These are phyloP conservation scores for Cryphonectria japonica DNA, from an alignment of 2,329 filamentous ascomycete species.

Conservation along the genomic window DNA sequence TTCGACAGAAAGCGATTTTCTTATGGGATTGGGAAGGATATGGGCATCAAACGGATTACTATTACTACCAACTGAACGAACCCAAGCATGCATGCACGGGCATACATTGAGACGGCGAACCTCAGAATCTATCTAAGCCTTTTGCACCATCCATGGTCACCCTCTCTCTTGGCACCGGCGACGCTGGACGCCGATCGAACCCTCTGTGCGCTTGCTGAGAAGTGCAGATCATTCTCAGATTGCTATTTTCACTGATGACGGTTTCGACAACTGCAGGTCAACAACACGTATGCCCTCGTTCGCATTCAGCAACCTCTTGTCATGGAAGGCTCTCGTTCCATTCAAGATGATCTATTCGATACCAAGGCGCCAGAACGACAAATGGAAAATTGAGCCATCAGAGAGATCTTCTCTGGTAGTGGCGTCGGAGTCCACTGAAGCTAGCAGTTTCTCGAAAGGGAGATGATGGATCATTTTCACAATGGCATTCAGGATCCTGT, in stretches of 20 bases:
- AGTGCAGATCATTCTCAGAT: neutral
- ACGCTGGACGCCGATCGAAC: conserved; percentile 1
- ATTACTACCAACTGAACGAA: neutral
- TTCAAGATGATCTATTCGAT: neutral
- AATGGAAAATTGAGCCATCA: neutral
- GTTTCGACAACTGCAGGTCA: neutral
- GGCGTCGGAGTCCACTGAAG: neutral
- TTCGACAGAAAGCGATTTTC: conserved; percentile 24
- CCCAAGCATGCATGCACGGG: neutral
- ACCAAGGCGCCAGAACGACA: neutral
- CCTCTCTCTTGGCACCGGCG: conserved; percentile 16
- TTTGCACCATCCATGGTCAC: conserved; percentile 12
- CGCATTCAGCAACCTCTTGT: neutral
- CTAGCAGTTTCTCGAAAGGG: neutral
- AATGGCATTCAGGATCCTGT: neutral
- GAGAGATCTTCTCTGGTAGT: neutral
- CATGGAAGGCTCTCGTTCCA: neutral
- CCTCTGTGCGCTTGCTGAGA: neutral
- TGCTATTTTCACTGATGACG: neutral
- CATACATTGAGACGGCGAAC: conserved; percentile 12
- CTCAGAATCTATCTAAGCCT: conserved; percentile 20
- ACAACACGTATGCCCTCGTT: neutral
- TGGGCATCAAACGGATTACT: conserved; percentile 7
- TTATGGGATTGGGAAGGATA: conserved; percentile 15
- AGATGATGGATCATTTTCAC: neutral